Evolutionary conservation across 108 stramenopile species (phyloP).

Genomic region (Cyclotella baltica): DNA sequence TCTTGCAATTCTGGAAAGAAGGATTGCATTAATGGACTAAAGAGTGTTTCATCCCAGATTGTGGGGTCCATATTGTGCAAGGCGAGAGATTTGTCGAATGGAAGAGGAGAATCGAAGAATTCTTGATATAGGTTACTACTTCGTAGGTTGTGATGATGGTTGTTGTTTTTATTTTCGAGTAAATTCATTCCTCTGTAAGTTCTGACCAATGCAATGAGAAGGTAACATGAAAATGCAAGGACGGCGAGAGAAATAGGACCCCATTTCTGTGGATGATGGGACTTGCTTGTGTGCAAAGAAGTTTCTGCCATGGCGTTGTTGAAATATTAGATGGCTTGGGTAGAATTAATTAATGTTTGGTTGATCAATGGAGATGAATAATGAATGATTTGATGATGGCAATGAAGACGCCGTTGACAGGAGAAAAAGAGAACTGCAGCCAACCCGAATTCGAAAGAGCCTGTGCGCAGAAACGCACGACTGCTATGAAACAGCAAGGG

Average conservation of each 20-base stretch:
- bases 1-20: slow-evolving; percentile 32
- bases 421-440: too few relatives aligned
- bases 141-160: background rate
- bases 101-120: background rate
- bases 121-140: background rate
- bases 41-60: slow-evolving; percentile 33
- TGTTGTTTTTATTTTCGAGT: background rate
- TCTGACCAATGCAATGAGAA: background rate
- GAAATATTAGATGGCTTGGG: background rate
- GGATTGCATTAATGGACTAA: slow-evolving; percentile 22
- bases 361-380: too few relatives aligned
- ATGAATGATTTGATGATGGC: too few relatives aligned
- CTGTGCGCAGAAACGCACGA: too few relatives aligned
- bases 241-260: background rate
- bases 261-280: background rate
- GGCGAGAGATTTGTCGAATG: background rate
- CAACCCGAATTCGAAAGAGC: too few relatives aligned
- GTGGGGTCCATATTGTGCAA: background rate
- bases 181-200: slow-evolving; percentile 9
- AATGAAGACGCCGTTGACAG: too few relatives aligned
- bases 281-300: slow-evolving; percentile 4
- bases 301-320: background rate
- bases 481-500: too few relatives aligned
- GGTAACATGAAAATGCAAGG: background rate
- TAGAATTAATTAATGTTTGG: background rate